These are phyloP conservation scores for Termitomyces sp. DNA, from an alignment of 1,284 basidiomycete species.

Conservation along the genomic window DNA sequence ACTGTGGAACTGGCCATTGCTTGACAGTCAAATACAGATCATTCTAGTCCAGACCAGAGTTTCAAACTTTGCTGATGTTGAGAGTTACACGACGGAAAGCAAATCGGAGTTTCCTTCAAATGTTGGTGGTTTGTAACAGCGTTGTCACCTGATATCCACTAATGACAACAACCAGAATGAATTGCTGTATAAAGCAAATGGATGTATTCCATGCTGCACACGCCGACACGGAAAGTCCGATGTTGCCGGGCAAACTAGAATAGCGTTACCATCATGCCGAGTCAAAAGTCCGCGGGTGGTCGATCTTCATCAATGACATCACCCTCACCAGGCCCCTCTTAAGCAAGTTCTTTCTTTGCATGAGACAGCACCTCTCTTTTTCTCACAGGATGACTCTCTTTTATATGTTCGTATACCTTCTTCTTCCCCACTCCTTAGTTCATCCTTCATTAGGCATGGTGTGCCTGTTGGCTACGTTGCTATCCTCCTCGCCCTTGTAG, in stretches of 20 bases:
- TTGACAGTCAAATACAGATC: too few relatives aligned
- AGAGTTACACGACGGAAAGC: background rate
- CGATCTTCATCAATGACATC: slow-evolving; percentile 4
- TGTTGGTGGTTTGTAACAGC: background rate
- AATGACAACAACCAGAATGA: background rate
- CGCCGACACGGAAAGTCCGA: background rate
- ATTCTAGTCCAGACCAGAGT: too few relatives aligned
- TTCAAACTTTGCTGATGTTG: too few relatives aligned
- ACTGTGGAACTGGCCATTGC: too few relatives aligned
- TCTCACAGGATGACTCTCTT: slow-evolving; percentile 2
- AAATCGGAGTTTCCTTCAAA: background rate
- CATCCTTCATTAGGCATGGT: slow-evolving; percentile 27
- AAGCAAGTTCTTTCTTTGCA: background rate
- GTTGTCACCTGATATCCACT: background rate
- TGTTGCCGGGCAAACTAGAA: background rate
- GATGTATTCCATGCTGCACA: background rate
- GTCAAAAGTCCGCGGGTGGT: background rate
- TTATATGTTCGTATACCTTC: slow-evolving; percentile 3
- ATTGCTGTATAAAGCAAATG: background rate
- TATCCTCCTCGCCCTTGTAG: slow-evolving; percentile 63
- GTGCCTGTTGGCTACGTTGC: slow-evolving; percentile 56
- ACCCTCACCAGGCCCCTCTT: background rate
- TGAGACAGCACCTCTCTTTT: background rate
- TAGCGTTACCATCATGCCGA: background rate
- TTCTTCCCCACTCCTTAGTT: background rate